Base-by-base conservation (phyloP, 441 rosid species). In the Biscutella laevigata region DNA sequence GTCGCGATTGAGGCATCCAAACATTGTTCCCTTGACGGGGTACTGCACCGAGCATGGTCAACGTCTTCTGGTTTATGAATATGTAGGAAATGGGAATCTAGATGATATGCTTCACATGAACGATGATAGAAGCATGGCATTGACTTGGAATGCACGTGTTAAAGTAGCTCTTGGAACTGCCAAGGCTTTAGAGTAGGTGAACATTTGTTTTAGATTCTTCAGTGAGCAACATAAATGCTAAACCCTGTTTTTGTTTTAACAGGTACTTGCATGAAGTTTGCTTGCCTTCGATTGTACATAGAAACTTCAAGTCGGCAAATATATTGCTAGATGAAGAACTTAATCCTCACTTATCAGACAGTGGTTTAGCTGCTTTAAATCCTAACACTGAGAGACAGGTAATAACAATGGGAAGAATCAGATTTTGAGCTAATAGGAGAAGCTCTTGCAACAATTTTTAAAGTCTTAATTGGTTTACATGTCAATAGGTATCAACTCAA, bases 261-360 rank as follows among this genome's bases (percentile, higher is more conserved):
- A 90, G 98, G 83, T 91, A 91, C 76, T 63, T 91, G 86, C 96
- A 91, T 13, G 98, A 91, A 77, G 95, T 91, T 40, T 85, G 96
- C 71, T 74, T 85, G 84, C 98, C 96, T 27, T 80, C 91, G 0
- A 77, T 85, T 54, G 96, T 85, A 61, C 98, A 91, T 70, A 84
- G 94, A 70, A 91, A 91, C 73, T 88, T 91, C 68, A 91, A 91
- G 59, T 88, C 98, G 0, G 95, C 94, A 53, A 91, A 91, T 66
- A 85, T 91, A 60, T 82, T 91, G 62, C 83, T 91, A 0, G 98
- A 88, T 35, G 95, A 88, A 60, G 98, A 87, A 56, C 91, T 85
- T 24, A 87, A 83, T 76, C 95, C 96, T 48, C 91, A 76, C 46
- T 73, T 91, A 60, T 80, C 98, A 13, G 98, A 91, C 67, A 69